These are phyloP conservation scores for Backusella australiensis DNA, from an alignment of 192 early-diverging fungal species.

Conservation along the genomic window DNA sequence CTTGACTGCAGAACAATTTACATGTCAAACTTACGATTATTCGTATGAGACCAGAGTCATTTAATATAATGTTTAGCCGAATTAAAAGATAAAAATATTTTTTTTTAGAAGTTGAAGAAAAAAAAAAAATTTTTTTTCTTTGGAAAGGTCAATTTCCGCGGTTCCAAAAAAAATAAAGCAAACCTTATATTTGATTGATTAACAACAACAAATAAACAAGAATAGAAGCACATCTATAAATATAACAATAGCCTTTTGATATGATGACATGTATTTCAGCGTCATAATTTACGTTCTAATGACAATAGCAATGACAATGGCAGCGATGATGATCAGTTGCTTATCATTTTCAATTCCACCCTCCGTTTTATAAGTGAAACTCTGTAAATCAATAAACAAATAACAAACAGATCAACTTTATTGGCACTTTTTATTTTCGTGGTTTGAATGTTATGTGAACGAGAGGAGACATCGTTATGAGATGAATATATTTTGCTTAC, in stretches of 20 bases:
- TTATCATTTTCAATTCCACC: background rate
- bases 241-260: background rate
- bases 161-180: background rate
- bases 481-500: background rate
- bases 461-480: background rate
- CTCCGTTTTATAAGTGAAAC: background rate
- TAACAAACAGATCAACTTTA: background rate
- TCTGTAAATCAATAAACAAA: background rate
- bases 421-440: background rate
- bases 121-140: background rate
- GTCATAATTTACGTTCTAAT: background rate
- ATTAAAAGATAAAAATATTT: background rate
- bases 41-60: background rate
- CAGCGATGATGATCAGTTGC: background rate
- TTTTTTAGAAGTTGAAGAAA: background rate
- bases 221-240: background rate
- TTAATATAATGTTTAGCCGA: background rate
- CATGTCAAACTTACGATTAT: conserved; percentile 1
- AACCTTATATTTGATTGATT: background rate
- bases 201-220: background rate
- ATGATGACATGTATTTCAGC: background rate
- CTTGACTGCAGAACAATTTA: background rate
- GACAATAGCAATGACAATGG: background rate
- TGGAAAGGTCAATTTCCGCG: background rate
- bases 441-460: background rate